phyloP scores from a whole-genome alignment of 2,329 filamentous ascomycete genomes.

The Monosporascus sp. region DNA sequence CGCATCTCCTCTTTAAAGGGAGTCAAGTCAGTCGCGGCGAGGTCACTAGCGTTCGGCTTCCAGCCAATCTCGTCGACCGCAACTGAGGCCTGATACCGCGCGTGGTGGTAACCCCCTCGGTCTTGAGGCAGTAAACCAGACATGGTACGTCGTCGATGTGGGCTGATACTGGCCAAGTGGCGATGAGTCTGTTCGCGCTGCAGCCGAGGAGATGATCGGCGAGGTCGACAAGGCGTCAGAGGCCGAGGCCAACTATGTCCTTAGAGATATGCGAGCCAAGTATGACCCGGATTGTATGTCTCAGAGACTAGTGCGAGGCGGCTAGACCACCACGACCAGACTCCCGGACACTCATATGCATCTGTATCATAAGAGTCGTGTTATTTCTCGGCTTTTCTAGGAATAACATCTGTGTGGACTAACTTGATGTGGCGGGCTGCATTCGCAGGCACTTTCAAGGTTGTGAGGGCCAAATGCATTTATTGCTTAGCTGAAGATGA shows the following conservation, averaged over 20 bases:
- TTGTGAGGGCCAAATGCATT: no score
- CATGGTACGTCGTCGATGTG: neutral
- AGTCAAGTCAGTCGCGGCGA: slow-evolving; percentile 1
- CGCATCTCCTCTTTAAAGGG: neutral
- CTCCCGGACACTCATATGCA: no score
- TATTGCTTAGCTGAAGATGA: no score
- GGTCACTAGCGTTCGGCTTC: neutral
- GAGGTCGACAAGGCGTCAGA: neutral
- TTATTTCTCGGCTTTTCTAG: no score
- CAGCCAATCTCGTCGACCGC: slow-evolving; percentile 2
- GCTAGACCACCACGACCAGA: neutral
- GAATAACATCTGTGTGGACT: no score
- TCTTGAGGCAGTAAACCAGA: slow-evolving; percentile 3
- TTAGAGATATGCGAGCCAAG: neutral
- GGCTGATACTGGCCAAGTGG: slow-evolving; percentile 3
- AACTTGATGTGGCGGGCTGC: no score
- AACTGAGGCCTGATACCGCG: neutral
- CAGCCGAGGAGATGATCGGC: neutral
- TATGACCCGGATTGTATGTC: slow-evolving; percentile 6
- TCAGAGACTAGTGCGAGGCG: slow-evolving; percentile 5
- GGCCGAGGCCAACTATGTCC: neutral
- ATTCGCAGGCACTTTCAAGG: no score
- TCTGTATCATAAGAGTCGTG: no score
- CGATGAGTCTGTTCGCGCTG: slow-evolving; percentile 1
- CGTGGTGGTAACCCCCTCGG: slow-evolving; percentile 5